Evolutionary conservation across 1,139 yeast species (phyloP).

Genomic region (Hansenula lynferdii): DNA sequence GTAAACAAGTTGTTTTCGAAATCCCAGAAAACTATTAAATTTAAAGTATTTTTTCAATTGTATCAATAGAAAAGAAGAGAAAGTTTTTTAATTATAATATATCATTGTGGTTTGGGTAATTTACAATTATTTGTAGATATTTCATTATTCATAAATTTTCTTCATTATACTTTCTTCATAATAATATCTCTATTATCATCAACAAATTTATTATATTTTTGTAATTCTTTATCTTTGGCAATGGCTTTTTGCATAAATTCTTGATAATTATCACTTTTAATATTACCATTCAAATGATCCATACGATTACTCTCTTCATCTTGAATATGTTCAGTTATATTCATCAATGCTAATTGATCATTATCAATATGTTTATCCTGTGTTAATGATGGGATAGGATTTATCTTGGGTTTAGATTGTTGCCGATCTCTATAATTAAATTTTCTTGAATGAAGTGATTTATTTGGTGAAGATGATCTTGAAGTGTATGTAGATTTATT

Average conservation of each 20-base stretch:
- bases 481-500: constrained; percentile 8
- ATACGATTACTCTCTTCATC: constrained; percentile 10
- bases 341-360: constrained; percentile 5
- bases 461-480: constrained; percentile 4
- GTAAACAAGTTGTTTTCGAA: constrained; percentile 99
- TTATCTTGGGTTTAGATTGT: neutral
- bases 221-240: constrained; percentile 11
- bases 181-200: constrained; percentile 7
- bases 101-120: neutral
- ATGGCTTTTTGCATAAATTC: constrained; percentile 19
- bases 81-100: too few species aligned
- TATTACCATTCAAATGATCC: constrained; percentile 7
- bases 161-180: neutral
- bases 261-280: constrained; percentile 10
- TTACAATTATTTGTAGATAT: neutral
- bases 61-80: constrained; percentile 1
- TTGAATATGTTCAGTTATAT: constrained; percentile 16
- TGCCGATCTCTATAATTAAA: neutral
- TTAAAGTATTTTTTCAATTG: constrained; percentile 4
- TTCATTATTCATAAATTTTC: neutral
- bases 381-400: neutral
- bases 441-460: neutral
- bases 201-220: constrained; percentile 14
- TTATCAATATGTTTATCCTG: neutral
- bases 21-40: constrained; percentile 76